Base-by-base conservation (phyloP, 345 rosid genomes). In the Aquilaria sinensis region DNA sequence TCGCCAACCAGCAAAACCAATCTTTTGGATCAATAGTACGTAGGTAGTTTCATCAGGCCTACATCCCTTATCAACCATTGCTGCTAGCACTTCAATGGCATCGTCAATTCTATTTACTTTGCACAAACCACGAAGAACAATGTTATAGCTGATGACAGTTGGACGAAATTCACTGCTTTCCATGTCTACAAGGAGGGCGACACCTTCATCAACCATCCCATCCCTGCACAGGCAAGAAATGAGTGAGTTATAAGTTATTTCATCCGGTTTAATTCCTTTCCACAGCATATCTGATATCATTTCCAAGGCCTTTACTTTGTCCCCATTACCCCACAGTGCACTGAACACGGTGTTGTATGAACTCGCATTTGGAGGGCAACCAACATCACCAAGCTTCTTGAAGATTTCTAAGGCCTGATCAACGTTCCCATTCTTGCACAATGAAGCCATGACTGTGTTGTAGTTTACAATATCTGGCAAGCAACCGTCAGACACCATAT, bases 301-400 rank as follows among this genome's bases (percentile, higher is more conserved):
- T 32, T 66, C 73, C 49, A 92, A 66, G 15, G 85, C 98, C 67
- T 78, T 77, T 47, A 73, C 14, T 67, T 77, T 77, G 34, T 87
- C 81, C 33, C 92, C 96, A 10, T 76, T 68, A 66, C 83, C 77
- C 98, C 95, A 89, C 37, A 89, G 61, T 2, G 90, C 86, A 49
- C 86, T 85, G 66, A 92, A 84, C 95, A 92, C 80, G 0, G 90
- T 85, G 72, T 89, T 92, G 81, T 92, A 92, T 14, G 98, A 83
- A 56, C 95, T 82, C 5, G 77, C 82, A 56, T 79, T 80, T 0
- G 95, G 98, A 10, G 96, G 85, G 58, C 95, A 89, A 47, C 91
- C 96, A 0, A 85, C 86, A 11, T 80, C 95, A 48, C 74, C 72
- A 37, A 92, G 62, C 54, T 85, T 83, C 59, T 79, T 75, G 9